Conservation (phyloP, 768 basidiomycete species). For the Chalciporus chontae region DNA sequence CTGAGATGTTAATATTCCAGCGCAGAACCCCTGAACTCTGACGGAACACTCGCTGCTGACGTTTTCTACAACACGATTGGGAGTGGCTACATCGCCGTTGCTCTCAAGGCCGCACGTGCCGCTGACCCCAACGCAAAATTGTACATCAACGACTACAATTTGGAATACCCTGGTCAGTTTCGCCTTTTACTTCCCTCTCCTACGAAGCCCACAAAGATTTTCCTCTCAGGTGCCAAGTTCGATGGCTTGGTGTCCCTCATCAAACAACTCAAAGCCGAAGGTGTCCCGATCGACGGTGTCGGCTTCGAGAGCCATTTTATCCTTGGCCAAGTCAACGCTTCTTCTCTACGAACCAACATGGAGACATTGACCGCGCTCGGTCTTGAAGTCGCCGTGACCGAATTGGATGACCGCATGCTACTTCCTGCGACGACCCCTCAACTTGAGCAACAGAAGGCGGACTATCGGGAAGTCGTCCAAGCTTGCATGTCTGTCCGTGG, state of each 20-base stretch:
- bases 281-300: conserved; percentile 57
- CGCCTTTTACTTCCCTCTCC: neutral
- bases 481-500: conserved; percentile 44
- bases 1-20: neutral
- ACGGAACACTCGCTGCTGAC: conserved; percentile 51
- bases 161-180: conserved; percentile 25
- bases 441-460: conserved; percentile 51
- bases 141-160: conserved; percentile 31
- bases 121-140: conserved; percentile 32
- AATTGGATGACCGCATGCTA: conserved; percentile 44
- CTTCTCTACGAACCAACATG: conserved; percentile 43
- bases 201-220: neutral
- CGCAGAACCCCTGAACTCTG: conserved; percentile 41
- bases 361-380: conserved; percentile 55
- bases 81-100: conserved; percentile 44
- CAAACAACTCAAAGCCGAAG: conserved; percentile 41
- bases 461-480: conserved; percentile 54
- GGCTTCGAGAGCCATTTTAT: conserved; percentile 61
- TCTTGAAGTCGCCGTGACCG: conserved; percentile 65
- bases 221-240: conserved; percentile 25
- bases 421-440: conserved; percentile 23
- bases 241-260: conserved; percentile 55
- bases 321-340: conserved; percentile 50
- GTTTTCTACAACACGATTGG: conserved; percentile 53
- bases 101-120: conserved; percentile 35